phyloP scores from a whole-genome alignment of 805 yeast species.

The Ogataea naganishii region DNA sequence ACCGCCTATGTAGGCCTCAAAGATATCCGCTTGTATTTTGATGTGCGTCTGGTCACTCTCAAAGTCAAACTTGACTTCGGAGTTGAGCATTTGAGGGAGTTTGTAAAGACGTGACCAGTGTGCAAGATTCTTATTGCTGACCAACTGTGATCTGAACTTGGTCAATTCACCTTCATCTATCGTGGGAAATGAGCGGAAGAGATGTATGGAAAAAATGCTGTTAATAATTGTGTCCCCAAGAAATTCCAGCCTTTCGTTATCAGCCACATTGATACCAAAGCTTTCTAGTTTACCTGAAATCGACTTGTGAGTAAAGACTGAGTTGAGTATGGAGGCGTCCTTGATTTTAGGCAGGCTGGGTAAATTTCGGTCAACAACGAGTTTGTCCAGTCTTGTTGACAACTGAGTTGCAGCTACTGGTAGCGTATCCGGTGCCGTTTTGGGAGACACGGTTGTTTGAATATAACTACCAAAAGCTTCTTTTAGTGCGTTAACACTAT shows the following conservation, averaged over 20 bases:
- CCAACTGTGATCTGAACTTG: constrained; percentile 55
- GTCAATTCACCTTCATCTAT: constrained; percentile 80
- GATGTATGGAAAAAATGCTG: constrained; percentile 57
- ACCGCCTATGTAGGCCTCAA: constrained; percentile 93
- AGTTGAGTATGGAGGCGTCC: constrained; percentile 47
- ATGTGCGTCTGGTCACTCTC: constrained; percentile 32
- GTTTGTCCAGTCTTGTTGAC: too few relatives aligned
- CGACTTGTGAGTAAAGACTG: constrained; percentile 78
- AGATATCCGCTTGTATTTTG: constrained; percentile 79
- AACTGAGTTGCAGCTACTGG: too few relatives aligned
- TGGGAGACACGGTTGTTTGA: too few relatives aligned
- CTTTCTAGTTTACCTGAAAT: too few relatives aligned
- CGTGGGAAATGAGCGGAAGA: constrained; percentile 57
- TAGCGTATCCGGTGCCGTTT: too few relatives aligned
- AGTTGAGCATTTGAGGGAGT: constrained; percentile 47
- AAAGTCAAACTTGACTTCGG: constrained; percentile 31
- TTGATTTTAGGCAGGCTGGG: constrained; percentile 67
- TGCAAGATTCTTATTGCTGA: constrained; percentile 63
- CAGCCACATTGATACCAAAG: too few relatives aligned
- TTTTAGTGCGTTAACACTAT: too few relatives aligned
- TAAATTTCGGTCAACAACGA: too few relatives aligned
- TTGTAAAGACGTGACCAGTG: constrained; percentile 66
- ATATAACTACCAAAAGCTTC: too few relatives aligned
- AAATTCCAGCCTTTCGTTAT: constrained; percentile 85
- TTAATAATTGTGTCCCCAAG: constrained; percentile 84